Evolutionary conservation across 305 asterid genomes (phyloP).

Genomic region (Fraxinus albicans): DNA sequence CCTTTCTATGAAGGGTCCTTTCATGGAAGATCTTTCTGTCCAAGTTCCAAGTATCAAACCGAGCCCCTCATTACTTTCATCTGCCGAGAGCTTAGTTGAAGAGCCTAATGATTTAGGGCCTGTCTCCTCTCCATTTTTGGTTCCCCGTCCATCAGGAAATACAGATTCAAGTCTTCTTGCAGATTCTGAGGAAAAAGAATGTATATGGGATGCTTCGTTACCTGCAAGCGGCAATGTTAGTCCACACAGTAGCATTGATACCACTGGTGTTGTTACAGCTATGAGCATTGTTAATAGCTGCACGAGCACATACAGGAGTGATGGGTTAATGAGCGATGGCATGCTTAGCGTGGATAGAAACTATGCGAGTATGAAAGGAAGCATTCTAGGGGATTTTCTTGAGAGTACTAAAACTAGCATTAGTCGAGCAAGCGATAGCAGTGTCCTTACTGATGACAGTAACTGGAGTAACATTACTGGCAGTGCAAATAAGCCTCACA

Average conservation of each 20-base stretch:
- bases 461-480: slow-evolving; percentile 92
- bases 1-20: slow-evolving; percentile 61
- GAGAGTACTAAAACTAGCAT: slow-evolving; percentile 88
- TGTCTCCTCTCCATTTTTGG: slow-evolving; percentile 52
- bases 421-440: slow-evolving; percentile 88
- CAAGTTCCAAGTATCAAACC: slow-evolving; percentile 52
- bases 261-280: slow-evolving; percentile 59
- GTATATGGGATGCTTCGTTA: slow-evolving; percentile 88
- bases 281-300: slow-evolving; percentile 89
- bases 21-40: slow-evolving; percentile 60
- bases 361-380: slow-evolving; percentile 64
- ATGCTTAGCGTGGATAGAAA: slow-evolving; percentile 77
- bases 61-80: slow-evolving; percentile 45
- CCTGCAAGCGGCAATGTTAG: slow-evolving; percentile 97
- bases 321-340: slow-evolving; percentile 85
- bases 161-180: slow-evolving; percentile 51
- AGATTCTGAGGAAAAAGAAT: slow-evolving; percentile 78
- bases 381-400: slow-evolving; percentile 74
- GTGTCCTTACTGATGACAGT: slow-evolving; percentile 93
- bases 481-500: slow-evolving; percentile 90
- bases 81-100: slow-evolving; percentile 59
- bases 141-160: slow-evolving; percentile 60
- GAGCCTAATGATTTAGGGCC: slow-evolving; percentile 45
- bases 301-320: slow-evolving; percentile 77
- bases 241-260: slow-evolving; percentile 90